Evolutionary conservation across 1,284 basidiomycete species (phyloP), one percentile per base, ranked within the genome.

Genomic region (Anthracocystis setariae): DNA sequence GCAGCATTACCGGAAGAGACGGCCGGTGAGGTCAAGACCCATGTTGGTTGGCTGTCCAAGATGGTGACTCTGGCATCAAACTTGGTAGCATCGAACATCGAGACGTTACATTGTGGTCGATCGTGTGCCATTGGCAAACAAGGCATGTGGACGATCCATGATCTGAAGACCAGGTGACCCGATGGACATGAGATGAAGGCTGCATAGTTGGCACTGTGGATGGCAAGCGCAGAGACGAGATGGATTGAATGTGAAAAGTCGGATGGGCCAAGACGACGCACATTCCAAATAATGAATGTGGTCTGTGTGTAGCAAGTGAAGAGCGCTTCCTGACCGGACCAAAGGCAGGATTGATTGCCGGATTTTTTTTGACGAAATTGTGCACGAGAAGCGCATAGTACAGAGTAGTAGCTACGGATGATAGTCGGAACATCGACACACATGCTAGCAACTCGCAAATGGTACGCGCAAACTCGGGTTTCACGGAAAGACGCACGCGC

Each of bases 191-290:
- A 37, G 12, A n/a, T 37, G 35, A 13, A 17, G 17, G 12, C 13
- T 5, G 15, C 17, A 12, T 25, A 18, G 29, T 13, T 18, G 12
- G 13, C n/a, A 29, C 18, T 18, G 45, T n/a, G 10, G 13, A 20
- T 21, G 8, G 29, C 20, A 35, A 18, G 29, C 27, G 32, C 45
- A 8, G 24, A 39, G 5, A 1, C 8, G 17, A 15, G 23, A 33
- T 35, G 48, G 54, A 56, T 35, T 56, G 54, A 56, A 42, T 56
- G 54, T 56, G 54, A 56, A 55, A 56, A 13, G 46, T 45, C 21
- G 17, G 43, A 37, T 37, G 8, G 35, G 17, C 35, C 13, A 37
- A 37, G 5, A 15, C 35, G 35, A 37, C 35, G 35, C 35, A 37
- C 35, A 45, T 20, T 17, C 17, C 4, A 27, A 43, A 8, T 17